Conservation (phyloP, 2,329 filamentous ascomycete genomes). For the Pseudocercospora vitis region DNA sequence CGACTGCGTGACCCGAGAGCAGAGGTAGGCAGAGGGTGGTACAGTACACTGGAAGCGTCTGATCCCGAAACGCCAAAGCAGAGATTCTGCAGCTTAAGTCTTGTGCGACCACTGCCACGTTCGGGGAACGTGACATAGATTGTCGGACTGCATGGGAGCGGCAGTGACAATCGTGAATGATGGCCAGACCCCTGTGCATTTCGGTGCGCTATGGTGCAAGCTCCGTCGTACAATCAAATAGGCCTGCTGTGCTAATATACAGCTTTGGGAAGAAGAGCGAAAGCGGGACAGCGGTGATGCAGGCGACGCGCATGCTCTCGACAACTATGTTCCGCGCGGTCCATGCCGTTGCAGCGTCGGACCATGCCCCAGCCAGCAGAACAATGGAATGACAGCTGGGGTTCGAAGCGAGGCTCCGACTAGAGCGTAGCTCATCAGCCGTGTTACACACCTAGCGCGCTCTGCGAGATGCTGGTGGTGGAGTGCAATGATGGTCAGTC, state of each 20-base stretch:
- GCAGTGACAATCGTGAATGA: background rate
- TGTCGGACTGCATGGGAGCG: background rate
- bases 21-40: background rate
- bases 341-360: background rate
- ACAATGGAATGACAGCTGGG: too few relatives aligned
- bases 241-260: background rate
- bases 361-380: background rate
- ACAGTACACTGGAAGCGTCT: background rate
- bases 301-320: background rate
- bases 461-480: too few relatives aligned
- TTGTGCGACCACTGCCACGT: slow-evolving; percentile 7
- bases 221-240: background rate
- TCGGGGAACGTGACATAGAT: slow-evolving; percentile 3
- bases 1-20: background rate
- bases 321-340: background rate
- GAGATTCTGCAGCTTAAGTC: slow-evolving; percentile 4
- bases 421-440: background rate
- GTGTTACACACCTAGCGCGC: background rate
- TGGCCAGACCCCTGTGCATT: slow-evolving; percentile 1
- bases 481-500: too few relatives aligned
- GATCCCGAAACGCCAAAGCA: background rate
- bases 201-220: background rate
- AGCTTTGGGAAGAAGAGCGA: too few relatives aligned
- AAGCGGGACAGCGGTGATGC: too few relatives aligned
- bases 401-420: background rate